Evolutionary conservation across 768 basidiomycete genomes (phyloP), one percentile per base, ranked within the genome.

Genomic region (Russula earlei): DNA sequence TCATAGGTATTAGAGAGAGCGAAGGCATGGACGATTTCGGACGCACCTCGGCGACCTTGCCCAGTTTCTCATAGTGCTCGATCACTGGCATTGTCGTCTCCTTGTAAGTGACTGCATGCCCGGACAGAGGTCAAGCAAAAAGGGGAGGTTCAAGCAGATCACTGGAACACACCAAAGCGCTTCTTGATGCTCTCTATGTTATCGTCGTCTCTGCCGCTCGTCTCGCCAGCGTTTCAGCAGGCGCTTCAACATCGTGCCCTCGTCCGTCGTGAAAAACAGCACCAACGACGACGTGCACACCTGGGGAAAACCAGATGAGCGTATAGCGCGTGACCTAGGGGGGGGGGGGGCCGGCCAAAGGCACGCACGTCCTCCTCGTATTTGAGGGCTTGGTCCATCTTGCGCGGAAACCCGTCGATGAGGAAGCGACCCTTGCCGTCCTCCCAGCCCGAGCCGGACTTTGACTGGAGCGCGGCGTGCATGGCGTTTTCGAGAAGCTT

Each of bases 401-500:
- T 93, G 58, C 95, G 81, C 52, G 95, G 96, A 72, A 98, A 98
- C 1, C 95, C 96, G 61, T 99, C 95, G 59, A 99, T 84, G 64
- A 98, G 77, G 76, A 98, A 99, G 44, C 91, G 83, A 33, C 90
- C 91, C 50, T 71, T 74, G 24, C 85, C 89, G 31, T 79, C 72
- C 9, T 68, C 69, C 91, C 91, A 93, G 20, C 80, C 83, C 7
- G 75, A 72, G 11, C 74, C 73, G 0, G 70, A 54, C 65, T 77
- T 70, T 31, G 71, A 63, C 42, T 51, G 63, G 37, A 93, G 67
- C 12, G 80, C 80, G 38, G 70, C 79, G 22, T 68, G 65, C 88
- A 99, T 98, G 8, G 95, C 93, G 66, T 87, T 92, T 75, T 95
- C 83, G 62, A 99, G 77, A 25, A 99, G 83, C 71, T 91, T 94